A percentile compares a stretch with the other conserved stretches of the same genome.
phyloP scores from a whole-genome alignment of 768 basidiomycete species.

The Chalciporus piperatus region DNA sequence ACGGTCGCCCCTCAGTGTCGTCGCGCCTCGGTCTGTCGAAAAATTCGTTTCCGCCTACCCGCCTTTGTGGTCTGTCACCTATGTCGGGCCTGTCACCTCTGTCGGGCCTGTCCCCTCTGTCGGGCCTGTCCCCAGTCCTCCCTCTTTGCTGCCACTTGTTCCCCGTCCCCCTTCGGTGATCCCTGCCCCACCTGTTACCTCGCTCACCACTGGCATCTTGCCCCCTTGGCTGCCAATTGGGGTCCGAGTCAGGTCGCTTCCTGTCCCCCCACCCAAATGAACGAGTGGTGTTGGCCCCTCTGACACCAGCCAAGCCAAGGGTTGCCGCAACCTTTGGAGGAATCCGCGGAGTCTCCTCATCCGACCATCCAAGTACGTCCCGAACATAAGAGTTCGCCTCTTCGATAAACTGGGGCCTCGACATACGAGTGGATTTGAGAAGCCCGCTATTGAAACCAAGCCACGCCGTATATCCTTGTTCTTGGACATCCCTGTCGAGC shows the following conservation, averaged over 20 bases:
- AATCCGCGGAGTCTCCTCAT: constrained; percentile 36
- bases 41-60: too few relatives aligned
- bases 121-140: too few relatives aligned
- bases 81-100: too few relatives aligned
- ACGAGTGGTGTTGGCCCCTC: constrained; percentile 21
- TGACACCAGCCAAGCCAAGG: constrained; percentile 45
- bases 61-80: too few relatives aligned
- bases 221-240: too few relatives aligned
- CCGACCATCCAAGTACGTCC: constrained; percentile 37
- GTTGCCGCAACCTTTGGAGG: constrained; percentile 45
- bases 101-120: too few relatives aligned
- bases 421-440: constrained; percentile 38
- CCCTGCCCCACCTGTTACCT: not conserved
- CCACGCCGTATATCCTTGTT: constrained; percentile 51
- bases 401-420: constrained; percentile 38
- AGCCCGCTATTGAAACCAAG: constrained; percentile 55
- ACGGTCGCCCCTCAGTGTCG: too few relatives aligned
- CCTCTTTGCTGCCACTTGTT: not conserved
- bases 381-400: constrained; percentile 38
- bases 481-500: constrained; percentile 42
- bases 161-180: not conserved
- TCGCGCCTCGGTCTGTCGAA: too few relatives aligned
- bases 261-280: too few relatives aligned
- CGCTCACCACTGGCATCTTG: not conserved
- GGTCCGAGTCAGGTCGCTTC: too few relatives aligned